Evolutionary conservation across 1,284 basidiomycete species (phyloP).

Genomic region (Fomitopsis schrenkii): DNA sequence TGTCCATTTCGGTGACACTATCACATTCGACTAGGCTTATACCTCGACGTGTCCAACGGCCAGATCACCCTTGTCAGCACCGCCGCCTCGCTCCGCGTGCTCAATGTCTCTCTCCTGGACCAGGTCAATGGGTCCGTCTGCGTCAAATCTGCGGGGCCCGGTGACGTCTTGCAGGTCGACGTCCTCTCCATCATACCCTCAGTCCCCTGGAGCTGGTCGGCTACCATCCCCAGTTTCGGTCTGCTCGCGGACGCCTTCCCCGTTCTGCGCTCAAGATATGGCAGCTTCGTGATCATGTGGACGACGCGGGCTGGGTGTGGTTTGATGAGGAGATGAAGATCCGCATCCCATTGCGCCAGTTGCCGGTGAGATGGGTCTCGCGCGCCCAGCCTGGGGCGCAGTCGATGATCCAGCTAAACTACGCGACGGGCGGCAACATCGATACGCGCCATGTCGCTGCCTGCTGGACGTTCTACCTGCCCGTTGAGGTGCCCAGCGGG

Average conservation of each 20-base stretch:
- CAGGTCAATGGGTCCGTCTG: conserved; percentile 58
- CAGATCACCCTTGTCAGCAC: conserved; percentile 47
- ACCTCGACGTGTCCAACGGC: conserved; percentile 58
- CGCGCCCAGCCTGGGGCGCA: conserved; percentile 44
- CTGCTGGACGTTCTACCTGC: conserved; percentile 52
- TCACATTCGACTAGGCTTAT: conserved; percentile 60
- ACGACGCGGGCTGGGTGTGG: conserved; percentile 37
- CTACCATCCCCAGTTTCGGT: conserved; percentile 54
- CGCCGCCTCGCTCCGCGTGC: conserved; percentile 28
- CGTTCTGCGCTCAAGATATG: conserved; percentile 50
- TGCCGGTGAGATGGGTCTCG: conserved; percentile 62
- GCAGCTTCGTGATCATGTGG: conserved; percentile 29
- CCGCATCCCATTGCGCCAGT: conserved; percentile 46
- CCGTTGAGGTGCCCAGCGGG: conserved; percentile 56
- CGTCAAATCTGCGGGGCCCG: conserved; percentile 44
- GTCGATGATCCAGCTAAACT: conserved; percentile 62
- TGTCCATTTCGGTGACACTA: conserved; percentile 47
- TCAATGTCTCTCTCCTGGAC: conserved; percentile 45
- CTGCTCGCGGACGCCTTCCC: conserved; percentile 52
- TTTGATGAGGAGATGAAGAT: conserved; percentile 46
- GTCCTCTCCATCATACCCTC: conserved; percentile 17
- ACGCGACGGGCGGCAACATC: conserved; percentile 56
- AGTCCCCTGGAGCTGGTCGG: conserved; percentile 61
- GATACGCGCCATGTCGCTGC: conserved; percentile 52
- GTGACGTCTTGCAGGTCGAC: conserved; percentile 48